Evolutionary conservation across 83 land plant species (phyloP).

Genomic region (Picea engelmannii): DNA sequence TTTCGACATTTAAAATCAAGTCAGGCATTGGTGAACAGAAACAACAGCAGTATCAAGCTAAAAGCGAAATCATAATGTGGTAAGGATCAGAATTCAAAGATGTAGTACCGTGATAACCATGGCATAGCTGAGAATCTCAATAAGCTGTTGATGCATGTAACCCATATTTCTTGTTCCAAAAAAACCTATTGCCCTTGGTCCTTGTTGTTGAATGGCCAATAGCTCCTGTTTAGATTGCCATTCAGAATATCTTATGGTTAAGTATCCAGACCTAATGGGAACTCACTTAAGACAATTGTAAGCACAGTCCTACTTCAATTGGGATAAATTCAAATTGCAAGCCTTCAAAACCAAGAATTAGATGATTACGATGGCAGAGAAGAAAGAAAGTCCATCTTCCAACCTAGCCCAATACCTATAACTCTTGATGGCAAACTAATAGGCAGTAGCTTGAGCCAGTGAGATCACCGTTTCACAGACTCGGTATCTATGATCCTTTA

Average conservation of each 20-base stretch:
- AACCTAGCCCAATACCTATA: not conserved
- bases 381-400: not conserved
- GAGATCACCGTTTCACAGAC: not conserved
- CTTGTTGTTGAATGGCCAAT: slow-evolving; percentile 96
- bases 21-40: not conserved
- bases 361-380: not conserved
- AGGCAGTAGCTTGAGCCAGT: not conserved
- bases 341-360: not conserved
- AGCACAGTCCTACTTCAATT: not conserved
- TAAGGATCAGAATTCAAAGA: not conserved
- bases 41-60: not conserved
- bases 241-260: not conserved
- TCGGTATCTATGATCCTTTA: not conserved
- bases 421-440: not conserved
- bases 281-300: not conserved
- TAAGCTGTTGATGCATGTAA: slow-evolving; percentile 97
- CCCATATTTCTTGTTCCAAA: slow-evolving; percentile 99
- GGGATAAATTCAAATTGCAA: not conserved
- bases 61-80: not conserved
- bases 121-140: slow-evolving; percentile 97
- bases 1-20: not conserved
- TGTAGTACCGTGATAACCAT: slow-evolving; percentile 90
- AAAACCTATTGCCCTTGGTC: slow-evolving; percentile 93
- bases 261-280: not conserved
- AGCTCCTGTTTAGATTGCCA: slow-evolving; percentile 58